A percentile compares a stretch with the other conserved stretches of the same genome.
Evolutionary conservation across 169 alveolate species (phyloP).

Genomic region (Plasmodium knowlesi): DNA sequence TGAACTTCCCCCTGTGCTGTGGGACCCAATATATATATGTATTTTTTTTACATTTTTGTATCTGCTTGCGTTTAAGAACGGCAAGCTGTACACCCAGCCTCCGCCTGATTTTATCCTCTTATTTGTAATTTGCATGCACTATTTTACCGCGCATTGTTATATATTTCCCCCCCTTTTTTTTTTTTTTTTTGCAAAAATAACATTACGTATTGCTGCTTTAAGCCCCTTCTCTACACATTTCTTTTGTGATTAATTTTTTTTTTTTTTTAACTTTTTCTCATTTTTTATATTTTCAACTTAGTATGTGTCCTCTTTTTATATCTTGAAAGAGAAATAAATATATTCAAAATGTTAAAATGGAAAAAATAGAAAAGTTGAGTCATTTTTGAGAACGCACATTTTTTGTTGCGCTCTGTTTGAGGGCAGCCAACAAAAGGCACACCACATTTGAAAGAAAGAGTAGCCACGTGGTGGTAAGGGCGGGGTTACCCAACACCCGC

Average conservation of each 20-base stretch:
- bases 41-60: not conserved
- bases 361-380: not conserved
- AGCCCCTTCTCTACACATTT: not conserved
- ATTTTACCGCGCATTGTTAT: not conserved
- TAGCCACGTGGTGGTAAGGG: not conserved
- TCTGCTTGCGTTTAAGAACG: not conserved
- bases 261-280: not conserved
- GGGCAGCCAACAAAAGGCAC: not conserved
- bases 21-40: not conserved
- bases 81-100: not conserved
- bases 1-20: not conserved
- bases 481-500: not conserved
- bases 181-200: not conserved
- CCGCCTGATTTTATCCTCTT: not conserved
- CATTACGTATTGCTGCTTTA: not conserved
- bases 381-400: not conserved
- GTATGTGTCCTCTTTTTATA: not conserved
- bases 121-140: not conserved
- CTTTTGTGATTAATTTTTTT: not conserved
- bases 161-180: too few relatives aligned
- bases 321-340: not conserved
- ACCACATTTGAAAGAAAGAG: not conserved
- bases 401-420: not conserved
- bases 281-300: not conserved
- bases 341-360: not conserved